A percentile compares a stretch with the other conserved stretches of the same genome.
phyloP scores from a whole-genome alignment of 2,329 filamentous ascomycete species.

The Sporothrix globosa region DNA sequence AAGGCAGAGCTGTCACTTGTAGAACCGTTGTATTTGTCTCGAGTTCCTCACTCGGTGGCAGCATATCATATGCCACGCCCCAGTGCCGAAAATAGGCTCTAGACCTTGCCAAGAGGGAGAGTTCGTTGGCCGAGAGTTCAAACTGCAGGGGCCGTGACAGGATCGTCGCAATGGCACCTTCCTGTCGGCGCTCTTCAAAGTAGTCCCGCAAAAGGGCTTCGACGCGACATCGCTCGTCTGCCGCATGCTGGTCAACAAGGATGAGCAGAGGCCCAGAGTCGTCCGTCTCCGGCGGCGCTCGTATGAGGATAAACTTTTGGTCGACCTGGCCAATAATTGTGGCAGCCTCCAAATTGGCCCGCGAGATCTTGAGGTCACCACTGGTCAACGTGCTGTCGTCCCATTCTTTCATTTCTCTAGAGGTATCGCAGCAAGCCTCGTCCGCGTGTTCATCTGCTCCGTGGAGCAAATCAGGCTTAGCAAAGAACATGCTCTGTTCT shows the following conservation, averaged over 20 bases:
- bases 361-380: slow-evolving; percentile 57
- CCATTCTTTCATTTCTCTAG: background rate
- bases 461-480: background rate
- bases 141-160: slow-evolving; percentile 64
- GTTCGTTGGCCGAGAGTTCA: slow-evolving; percentile 65
- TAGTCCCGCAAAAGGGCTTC: slow-evolving; percentile 68
- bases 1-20: slow-evolving; percentile 64
- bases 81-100: slow-evolving; percentile 66
- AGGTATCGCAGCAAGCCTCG: background rate
- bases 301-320: slow-evolving; percentile 81
- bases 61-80: slow-evolving; percentile 69
- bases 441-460: background rate
- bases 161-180: slow-evolving; percentile 39
- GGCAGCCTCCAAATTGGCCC: slow-evolving; percentile 61
- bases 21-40: slow-evolving; percentile 43
- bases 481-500: slow-evolving; percentile 26
- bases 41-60: too few relatives aligned
- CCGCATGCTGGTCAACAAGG: slow-evolving; percentile 90
- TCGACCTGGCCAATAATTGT: slow-evolving; percentile 82
- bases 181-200: slow-evolving; percentile 43
- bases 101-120: slow-evolving; percentile 58
- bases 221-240: slow-evolving; percentile 82
- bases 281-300: slow-evolving; percentile 47
- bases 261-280: slow-evolving; percentile 56
- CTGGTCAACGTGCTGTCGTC: background rate